Evolutionary conservation across 768 basidiomycete species (phyloP), one percentile per base, ranked within the genome.

Genomic region (Cystobasidiopsis lactophilus): DNA sequence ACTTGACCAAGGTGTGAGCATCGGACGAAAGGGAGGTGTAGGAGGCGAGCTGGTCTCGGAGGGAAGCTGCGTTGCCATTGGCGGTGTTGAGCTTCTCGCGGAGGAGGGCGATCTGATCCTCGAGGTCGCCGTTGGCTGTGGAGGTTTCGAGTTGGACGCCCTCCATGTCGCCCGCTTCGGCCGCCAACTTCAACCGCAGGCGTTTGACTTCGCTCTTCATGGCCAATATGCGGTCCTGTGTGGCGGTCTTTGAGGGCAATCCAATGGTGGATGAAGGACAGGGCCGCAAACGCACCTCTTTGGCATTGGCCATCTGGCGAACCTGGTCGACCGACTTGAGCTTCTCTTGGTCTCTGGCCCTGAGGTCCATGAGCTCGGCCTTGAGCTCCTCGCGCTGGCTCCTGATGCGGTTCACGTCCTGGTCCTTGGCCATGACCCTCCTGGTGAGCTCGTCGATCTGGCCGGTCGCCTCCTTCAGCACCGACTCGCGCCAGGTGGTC

Each of bases 131-230:
- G 7, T 39, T 35, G 5, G 40, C 40, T n/a, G n/a, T n/a, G n/a
- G n/a, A n/a, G n/a, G n/a, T n/a, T 18, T 45, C 14, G 26, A 85
- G 84, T 3, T 68, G 67, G 66, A 88, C 71, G 31, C 85, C 69
- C 46, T 85, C 80, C 55, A 77, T 75, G 23, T 80, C 73, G 5
- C 79, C 77, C 1, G 74, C 70, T 26, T 77, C 68, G 0, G 84
- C 83, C 19, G 82, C 85, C n/a, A 89, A 69, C 29, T 75, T 74
- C 16, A 79, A 73, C 65, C 80, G 83, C 57, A 80, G 70, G 23
- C 86, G 73, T 39, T 69, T 72, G 11, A 81, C 68, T 64, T 95
- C 85, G 1, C 79, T 79, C 56, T 76, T 69, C 24, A 91, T 64
- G 27, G 76, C 74, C 13, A 64, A 63, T 40, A 95, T 77, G 37